Evolutionary conservation across 2,329 filamentous ascomycete species (phyloP).

Genomic region (Pyricularia sp.): DNA sequence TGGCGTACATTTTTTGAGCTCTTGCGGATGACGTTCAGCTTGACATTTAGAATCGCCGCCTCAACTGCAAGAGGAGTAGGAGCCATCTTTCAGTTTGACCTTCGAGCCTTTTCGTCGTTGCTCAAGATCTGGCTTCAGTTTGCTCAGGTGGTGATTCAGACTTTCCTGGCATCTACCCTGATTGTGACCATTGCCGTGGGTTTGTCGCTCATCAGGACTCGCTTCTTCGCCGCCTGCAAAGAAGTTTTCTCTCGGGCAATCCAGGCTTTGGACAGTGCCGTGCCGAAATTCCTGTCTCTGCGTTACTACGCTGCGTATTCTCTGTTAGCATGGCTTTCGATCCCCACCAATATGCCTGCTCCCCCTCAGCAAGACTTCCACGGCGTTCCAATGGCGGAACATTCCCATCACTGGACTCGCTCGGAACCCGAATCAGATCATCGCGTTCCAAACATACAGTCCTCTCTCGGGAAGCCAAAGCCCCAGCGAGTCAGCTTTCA

Average conservation of each 20-base stretch:
- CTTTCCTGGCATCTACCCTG: neutral
- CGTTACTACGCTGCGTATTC: neutral
- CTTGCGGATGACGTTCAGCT: neutral
- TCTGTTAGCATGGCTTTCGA: neutral
- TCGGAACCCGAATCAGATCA: neutral
- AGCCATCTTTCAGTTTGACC: neutral
- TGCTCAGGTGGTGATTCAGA: neutral
- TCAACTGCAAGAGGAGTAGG: neutral
- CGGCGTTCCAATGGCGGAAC: neutral
- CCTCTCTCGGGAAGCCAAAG: neutral
- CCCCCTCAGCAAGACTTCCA: neutral
- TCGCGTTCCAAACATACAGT: neutral
- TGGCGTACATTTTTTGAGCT: neutral
- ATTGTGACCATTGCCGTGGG: neutral
- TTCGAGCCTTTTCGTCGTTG: neutral
- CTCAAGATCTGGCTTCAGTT: neutral
- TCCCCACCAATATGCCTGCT: neutral
- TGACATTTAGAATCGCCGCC: neutral
- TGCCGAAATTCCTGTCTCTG: neutral
- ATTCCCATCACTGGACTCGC: neutral
- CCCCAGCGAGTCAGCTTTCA: neutral
- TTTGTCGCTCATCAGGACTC: neutral
- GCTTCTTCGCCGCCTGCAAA: neutral
- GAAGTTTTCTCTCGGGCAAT: neutral
- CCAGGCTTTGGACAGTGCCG: neutral